Evolutionary conservation across 2,329 filamentous ascomycete species (phyloP), one percentile per base, ranked within the genome.

Genomic region (Balansia obtecta): DNA sequence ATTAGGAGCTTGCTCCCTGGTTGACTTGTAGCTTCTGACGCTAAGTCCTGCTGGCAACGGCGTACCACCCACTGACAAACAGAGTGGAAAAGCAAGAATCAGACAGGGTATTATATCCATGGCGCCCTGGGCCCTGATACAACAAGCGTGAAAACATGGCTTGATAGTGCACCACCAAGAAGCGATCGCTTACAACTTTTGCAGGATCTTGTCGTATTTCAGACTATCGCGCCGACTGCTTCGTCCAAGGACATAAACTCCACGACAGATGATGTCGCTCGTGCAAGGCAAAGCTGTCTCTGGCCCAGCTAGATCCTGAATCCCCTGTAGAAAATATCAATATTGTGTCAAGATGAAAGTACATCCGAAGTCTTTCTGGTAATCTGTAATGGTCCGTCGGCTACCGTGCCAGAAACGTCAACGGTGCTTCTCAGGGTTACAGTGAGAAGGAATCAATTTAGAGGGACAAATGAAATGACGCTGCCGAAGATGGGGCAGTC

Each of bases 381-480:
- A n/a, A 1, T 33, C 2, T 20, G 20, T 22, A 20, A 41, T 20
- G n/a, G 12, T 20, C 12, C 11, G 39, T 47, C 45, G 5, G 10
- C 12, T 4, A n/a, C 4, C 20, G 8, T 9, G 15, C 34, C 34
- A 15, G 16, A 33, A 27, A 30, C 15, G 41, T 96, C 89, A 39
- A 95, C 76, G 63, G 95, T 96, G 67, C 95, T 88, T 58, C 89
- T 79, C 55, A 96, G 77, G 15, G 84, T 37, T 37, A 7, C 34
- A 12, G 8, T 37, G 34, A 27, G 8, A 27, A 27, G 27, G 27
- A 27, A 27, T 27, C 1, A 8, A 27, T 27, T 7, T 27, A 27
- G 27, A 5, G 27, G 2, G 8, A 27, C 27, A 27, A 27, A 27
- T 27, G 27, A 8, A 27, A 27, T 6, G 27, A 27, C 27, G 27